Percentiles rank a stretch among this genome's conserved stretches.
Evolutionary conservation across 805 yeast genomes (phyloP).

Genomic region (Cyberlindnera euphorbiiphila): DNA sequence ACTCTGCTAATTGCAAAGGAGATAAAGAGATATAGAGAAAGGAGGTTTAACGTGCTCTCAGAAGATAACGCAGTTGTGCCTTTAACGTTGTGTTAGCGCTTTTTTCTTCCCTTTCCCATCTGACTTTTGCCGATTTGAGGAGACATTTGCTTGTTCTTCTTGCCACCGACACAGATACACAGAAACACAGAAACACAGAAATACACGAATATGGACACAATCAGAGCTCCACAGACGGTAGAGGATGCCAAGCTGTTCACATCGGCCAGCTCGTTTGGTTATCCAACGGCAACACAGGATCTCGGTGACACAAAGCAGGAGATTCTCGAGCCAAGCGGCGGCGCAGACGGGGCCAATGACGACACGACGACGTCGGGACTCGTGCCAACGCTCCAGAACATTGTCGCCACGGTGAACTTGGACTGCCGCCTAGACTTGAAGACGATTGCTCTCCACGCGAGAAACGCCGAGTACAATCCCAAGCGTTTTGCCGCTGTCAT

Average conservation of each 20-base stretch:
- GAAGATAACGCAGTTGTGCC: no score
- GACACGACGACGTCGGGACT: constrained; percentile 88
- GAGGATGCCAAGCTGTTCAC: constrained; percentile 30
- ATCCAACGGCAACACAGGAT: constrained; percentile 28
- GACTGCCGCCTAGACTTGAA: constrained; percentile 95
- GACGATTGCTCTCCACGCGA: constrained; percentile 96
- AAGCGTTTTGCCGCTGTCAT: constrained; percentile 99
- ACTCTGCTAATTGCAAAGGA: no score
- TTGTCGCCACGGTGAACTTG: constrained; percentile 95
- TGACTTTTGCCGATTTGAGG: not conserved
- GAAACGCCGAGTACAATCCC: constrained; percentile 98
- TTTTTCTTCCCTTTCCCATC: not conserved
- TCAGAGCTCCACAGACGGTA: constrained; percentile 29
- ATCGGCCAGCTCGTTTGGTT: constrained; percentile 26
- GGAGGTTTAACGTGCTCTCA: no score
- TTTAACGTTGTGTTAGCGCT: no score
- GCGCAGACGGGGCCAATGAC: constrained; percentile 33
- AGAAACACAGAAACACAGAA: not conserved
- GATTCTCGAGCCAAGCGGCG: constrained; percentile 8
- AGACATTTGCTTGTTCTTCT: constrained; percentile 13
- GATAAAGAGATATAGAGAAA: no score
- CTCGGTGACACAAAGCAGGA: constrained; percentile 22
- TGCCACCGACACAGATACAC: not conserved
- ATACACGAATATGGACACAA: constrained; percentile 23
- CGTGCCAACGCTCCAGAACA: constrained; percentile 90